A percentile compares a stretch with the other conserved stretches of the same genome.
Evolutionary conservation across 179 eudicot species (phyloP).

Genomic region (Beta lomatogona): DNA sequence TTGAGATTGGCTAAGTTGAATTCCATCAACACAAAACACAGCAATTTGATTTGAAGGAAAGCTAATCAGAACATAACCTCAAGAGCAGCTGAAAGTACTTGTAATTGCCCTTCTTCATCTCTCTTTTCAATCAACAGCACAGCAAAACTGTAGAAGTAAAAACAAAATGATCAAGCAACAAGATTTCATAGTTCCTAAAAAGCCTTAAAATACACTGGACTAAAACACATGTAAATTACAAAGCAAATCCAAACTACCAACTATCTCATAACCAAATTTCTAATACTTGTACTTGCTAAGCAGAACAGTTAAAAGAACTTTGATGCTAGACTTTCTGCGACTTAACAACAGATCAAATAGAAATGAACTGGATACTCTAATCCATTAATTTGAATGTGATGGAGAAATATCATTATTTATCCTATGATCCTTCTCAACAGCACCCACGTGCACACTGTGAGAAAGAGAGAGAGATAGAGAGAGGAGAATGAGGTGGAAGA

Average conservation of each 20-base stretch:
- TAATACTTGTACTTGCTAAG: not conserved
- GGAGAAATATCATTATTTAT: not conserved
- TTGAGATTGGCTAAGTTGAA: not conserved
- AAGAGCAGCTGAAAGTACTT: conserved; percentile 89
- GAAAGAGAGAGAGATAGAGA: not conserved
- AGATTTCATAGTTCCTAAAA: not conserved
- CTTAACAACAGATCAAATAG: not conserved
- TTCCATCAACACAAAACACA: conserved; percentile 1
- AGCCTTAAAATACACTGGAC: not conserved
- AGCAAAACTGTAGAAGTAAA: conserved; percentile 57
- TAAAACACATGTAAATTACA: not conserved
- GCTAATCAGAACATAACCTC: conserved; percentile 46
- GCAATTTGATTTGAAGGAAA: conserved; percentile 1
- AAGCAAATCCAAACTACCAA: not conserved
- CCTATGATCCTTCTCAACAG: not conserved
- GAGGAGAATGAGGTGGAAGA: not conserved
- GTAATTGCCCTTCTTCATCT: conserved; percentile 94
- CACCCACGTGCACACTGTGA: not conserved
- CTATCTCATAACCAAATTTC: not conserved
- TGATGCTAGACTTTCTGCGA: not conserved
- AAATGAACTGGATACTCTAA: not conserved
- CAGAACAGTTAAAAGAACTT: too few species aligned
- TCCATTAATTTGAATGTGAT: not conserved
- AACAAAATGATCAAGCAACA: conserved; percentile 15
- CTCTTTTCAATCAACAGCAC: conserved; percentile 82